These are phyloP conservation scores for Suillus discolor DNA, from an alignment of 768 basidiomycete species.

Conservation along the genomic window DNA sequence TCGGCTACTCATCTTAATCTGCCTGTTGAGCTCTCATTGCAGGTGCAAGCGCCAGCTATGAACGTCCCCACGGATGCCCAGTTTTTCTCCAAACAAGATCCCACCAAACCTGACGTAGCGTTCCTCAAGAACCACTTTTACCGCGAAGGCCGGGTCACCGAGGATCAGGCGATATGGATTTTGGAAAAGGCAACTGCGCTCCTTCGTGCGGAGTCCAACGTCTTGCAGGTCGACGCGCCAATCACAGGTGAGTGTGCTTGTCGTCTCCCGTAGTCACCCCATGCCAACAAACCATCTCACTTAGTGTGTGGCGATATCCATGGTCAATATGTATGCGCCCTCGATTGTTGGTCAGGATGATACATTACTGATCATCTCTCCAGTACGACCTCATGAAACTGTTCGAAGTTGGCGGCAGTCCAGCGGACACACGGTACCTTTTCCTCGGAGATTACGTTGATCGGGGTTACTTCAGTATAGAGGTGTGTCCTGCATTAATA, in stretches of 20 bases:
- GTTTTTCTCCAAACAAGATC: slow-evolving; percentile 86
- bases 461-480: slow-evolving; percentile 92
- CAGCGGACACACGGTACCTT: slow-evolving; percentile 90
- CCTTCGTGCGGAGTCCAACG: slow-evolving; percentile 82
- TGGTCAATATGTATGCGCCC: slow-evolving; percentile 88
- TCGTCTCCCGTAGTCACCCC: neutral
- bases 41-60: slow-evolving; percentile 99
- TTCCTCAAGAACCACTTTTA: slow-evolving; percentile 99
- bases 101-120: slow-evolving; percentile 89
- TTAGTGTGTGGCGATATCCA: slow-evolving; percentile 97
- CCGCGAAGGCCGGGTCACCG: slow-evolving; percentile 89
- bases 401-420: slow-evolving; percentile 92
- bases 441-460: slow-evolving; percentile 95
- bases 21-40: slow-evolving; percentile 8
- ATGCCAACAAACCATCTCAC: slow-evolving; percentile 8
- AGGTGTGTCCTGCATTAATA: slow-evolving; percentile 48
- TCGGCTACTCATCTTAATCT: slow-evolving; percentile 12
- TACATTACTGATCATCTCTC: slow-evolving; percentile 8
- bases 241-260: slow-evolving; percentile 73
- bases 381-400: slow-evolving; percentile 95
- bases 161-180: slow-evolving; percentile 95
- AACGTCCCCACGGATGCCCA: slow-evolving; percentile 88
- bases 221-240: slow-evolving; percentile 94
- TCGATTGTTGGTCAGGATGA: slow-evolving; percentile 10
- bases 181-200: slow-evolving; percentile 85